Conservation (phyloP, 805 yeast species). For the Middelhovenomyces tepae region DNA sequence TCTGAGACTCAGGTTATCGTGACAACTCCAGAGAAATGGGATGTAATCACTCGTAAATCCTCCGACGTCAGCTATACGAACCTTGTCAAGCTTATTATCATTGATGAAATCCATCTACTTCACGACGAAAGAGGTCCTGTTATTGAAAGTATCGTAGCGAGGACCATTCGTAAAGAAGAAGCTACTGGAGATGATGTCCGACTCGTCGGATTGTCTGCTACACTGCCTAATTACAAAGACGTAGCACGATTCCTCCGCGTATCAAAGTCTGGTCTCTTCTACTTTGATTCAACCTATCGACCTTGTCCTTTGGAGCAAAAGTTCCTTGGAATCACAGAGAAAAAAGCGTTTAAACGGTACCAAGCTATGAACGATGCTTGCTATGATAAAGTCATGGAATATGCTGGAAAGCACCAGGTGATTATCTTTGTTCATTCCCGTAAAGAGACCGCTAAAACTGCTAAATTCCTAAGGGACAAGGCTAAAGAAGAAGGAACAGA, state of each 20-base stretch:
- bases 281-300: conserved; percentile 72
- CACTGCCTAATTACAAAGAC: conserved; percentile 80
- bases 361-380: conserved; percentile 89
- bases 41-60: conserved; percentile 79
- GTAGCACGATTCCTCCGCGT: conserved; percentile 78
- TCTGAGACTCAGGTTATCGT: conserved; percentile 72
- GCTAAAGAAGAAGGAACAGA: conserved; percentile 47
- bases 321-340: conserved; percentile 80
- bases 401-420: conserved; percentile 61
- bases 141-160: conserved; percentile 74
- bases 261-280: conserved; percentile 50
- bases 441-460: conserved; percentile 82
- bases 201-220: conserved; percentile 83
- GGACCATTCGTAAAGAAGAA: conserved; percentile 47
- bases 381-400: conserved; percentile 65
- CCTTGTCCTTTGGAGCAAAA: conserved; percentile 92
- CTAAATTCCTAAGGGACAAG: conserved; percentile 59
- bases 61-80: conserved; percentile 56
- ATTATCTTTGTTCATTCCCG: conserved; percentile 91
- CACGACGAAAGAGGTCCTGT: conserved; percentile 97
- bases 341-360: conserved; percentile 64
- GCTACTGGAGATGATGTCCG: conserved; percentile 46
- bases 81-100: conserved; percentile 60
- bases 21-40: conserved; percentile 98
- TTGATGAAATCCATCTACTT: conserved; percentile 87